Evolutionary conservation across 176 grass and related monocot species (phyloP), one percentile per base, ranked within the genome.

Genomic region (Panicum miliaceum): DNA sequence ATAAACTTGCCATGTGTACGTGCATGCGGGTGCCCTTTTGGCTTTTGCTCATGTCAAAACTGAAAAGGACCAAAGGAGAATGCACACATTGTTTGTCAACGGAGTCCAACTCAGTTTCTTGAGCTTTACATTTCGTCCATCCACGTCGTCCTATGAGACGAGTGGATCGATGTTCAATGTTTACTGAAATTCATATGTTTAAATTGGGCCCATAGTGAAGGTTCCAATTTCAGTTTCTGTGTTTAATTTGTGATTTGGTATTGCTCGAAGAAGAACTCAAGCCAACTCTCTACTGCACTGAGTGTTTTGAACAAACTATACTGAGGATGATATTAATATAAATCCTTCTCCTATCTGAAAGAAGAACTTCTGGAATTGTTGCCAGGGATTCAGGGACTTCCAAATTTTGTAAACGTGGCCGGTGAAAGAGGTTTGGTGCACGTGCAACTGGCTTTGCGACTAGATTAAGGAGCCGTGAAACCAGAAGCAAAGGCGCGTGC

Each of bases 401-500:
- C 38, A 0, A n/a, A n/a, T 70, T n/a, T 70, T 40, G 10, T 36
- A 68, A 43, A 27, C 68, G 25, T 2, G 23, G 23, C n/a, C 4
- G 22, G 20, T 20, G 8, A 56, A 54, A 81, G 25, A 4, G 3
- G 12, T 73, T 70, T 70, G 67, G 29, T 64, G 68, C 69, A 47
- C 19, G 60, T 75, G 77, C 25, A 35, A 46, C 5, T 10, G 3
- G 7, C 46, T 81, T 56, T 34, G 12, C 26, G 29, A 67, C 38
- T 48, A 59, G 50, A 45, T 9, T 46, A 58, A 82, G 70, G 77
- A 75, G 47, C 69, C 70, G 67, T 75, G 66, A 25, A 87, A 57
- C 7, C 36, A 68, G 48, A 81, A 75, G 78, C 78, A 75, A 81
- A 69, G 52, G 8, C 1, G 32, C 42, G 11, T 19, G 51, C 47